These are phyloP conservation scores for Microbotryum lychnidis-dioicae DNA, from an alignment of 1,284 basidiomycete species.

Conservation along the genomic window DNA sequence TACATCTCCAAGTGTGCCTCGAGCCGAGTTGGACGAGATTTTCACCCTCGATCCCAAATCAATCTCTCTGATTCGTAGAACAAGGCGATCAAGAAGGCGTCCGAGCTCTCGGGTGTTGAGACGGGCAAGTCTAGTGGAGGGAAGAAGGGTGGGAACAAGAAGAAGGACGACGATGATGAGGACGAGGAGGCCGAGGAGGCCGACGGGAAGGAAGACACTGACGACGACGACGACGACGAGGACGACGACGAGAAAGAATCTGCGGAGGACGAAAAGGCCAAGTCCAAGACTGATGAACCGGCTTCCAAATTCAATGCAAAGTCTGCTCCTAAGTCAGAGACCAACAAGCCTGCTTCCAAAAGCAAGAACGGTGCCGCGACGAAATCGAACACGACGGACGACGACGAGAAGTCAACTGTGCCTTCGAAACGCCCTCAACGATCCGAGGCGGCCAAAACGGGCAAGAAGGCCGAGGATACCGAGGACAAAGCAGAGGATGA, in stretches of 20 bases:
- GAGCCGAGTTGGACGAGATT: too few species aligned
- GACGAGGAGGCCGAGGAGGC: slow-evolving; percentile 1
- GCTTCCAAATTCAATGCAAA: slow-evolving; percentile 8
- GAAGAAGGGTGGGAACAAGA: too few species aligned
- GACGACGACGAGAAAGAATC: slow-evolving; percentile 8
- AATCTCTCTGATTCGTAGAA: background rate
- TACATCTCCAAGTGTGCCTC: background rate
- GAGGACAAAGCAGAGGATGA: slow-evolving; percentile 15
- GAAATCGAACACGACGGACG: slow-evolving; percentile 10
- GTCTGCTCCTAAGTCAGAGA: background rate
- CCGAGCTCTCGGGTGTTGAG: slow-evolving; percentile 1
- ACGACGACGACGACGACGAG: slow-evolving; percentile 1
- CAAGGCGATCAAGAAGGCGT: slow-evolving; percentile 24
- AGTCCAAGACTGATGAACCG: slow-evolving; percentile 8
- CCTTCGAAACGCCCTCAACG: slow-evolving; percentile 4
- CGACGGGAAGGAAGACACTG: slow-evolving; percentile 3
- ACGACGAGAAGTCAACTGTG: background rate
- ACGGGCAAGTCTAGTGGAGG: too few species aligned
- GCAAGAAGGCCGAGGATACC: slow-evolving; percentile 11
- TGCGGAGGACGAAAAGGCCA: slow-evolving; percentile 18
- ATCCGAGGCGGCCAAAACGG: slow-evolving; percentile 1
- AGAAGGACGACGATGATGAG: slow-evolving; percentile 7
- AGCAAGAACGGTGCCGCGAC: background rate
- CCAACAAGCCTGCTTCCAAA: slow-evolving; percentile 1
- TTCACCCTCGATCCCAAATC: background rate